Evolutionary conservation across 2,329 filamentous ascomycete species (phyloP), one percentile per base, ranked within the genome.

Genomic region (Davidsoniella virescens): DNA sequence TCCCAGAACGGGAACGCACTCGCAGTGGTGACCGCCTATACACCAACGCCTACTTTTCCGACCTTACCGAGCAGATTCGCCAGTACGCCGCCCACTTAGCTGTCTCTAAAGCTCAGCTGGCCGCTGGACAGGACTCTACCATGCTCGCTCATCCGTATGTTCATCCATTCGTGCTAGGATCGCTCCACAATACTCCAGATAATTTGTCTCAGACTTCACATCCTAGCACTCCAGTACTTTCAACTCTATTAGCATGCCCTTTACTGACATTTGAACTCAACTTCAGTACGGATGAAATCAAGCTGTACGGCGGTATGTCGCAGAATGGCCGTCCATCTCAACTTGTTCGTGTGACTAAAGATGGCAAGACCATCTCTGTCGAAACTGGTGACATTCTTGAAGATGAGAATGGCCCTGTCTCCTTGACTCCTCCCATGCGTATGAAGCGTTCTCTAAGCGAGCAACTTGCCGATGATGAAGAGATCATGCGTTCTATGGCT

Each of bases 31-130:
- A 96, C 66, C 81, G 84, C 60, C 87, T 87, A 57, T 96, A 95
- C 72, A 92, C 82, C 73, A 87, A 84, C 75, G 86, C 86, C 63
- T 96, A 96, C 68, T 95, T 95, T 64, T 82, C 95, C 68, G 90
- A 96, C 70, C 80, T 96, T 54, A 82, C 93, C 64, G 86, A 93
- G 64, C 88, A 95, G 76, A 87, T 95, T 59, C 78, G 81, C 63
- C 78, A 86, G 63, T 94, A 94, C 76, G 88, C 87, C 54, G 77
- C 80, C 60, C 84, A 92, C 63, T 79, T 95, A 59, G 80, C 82
- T 56, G 80, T 80, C 57, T 77, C 80, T 56, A 81, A 86, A 61
- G 48, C 47, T 10, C 49, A 53, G 40, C 40, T 50, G 20, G 75
- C 82, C 60, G 79, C 78, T 60, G 71, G 76, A 60, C 71, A 70